Evolutionary conservation across 23 red algal genomes (phyloP), one percentile per base, ranked within the genome.

Genomic region (Agarophyton chilense): DNA sequence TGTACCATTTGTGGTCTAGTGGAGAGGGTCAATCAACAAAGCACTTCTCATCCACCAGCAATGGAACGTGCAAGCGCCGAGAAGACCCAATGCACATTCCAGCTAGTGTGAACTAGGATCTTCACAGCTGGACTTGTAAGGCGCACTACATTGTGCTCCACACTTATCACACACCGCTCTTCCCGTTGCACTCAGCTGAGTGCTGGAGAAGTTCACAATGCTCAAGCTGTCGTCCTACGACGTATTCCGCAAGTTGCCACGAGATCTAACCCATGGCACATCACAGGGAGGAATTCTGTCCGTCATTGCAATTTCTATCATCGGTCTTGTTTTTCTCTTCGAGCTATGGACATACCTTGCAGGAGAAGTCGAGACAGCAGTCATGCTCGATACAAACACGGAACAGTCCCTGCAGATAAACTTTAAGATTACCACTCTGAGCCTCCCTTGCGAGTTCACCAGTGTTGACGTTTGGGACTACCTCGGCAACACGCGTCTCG

Each of bases 261-360:
- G 92, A 47, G 92, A 95, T 77, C 86, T 90, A 26, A 95, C 92
- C 1, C 86, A 95, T 58, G 92, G 92, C 77, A 95, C 92, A 42
- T 62, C 53, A 38, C 81, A 90, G 4, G 92, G 92, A 22, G 92
- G 92, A 22, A 34, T 95, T 33, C 77, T 95, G 29, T 89, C 82
- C 21, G 68, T 95, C 8, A 0, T 95, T 42, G 92, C 86, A n/a
- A 53, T 95, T 42, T 51, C 50, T 7, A n/a, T 95, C 47, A 84
- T 95, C 55, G 44, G 40, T 19, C 70, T 95, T 34, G 78, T 95
- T 32, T 90, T 95, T 56, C 43, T 95, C 25, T 95, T 95, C 62
- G 92, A 95, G 72, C 63, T 88, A 40, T 90, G 84, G 86, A 95
- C 92, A 2, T 95, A 90, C 38, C 40, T 95, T 21, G 86, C 85